phyloP scores from a whole-genome alignment of 495 filamentous ascomycete genomes.

The Hypoxylon trugodes region DNA sequence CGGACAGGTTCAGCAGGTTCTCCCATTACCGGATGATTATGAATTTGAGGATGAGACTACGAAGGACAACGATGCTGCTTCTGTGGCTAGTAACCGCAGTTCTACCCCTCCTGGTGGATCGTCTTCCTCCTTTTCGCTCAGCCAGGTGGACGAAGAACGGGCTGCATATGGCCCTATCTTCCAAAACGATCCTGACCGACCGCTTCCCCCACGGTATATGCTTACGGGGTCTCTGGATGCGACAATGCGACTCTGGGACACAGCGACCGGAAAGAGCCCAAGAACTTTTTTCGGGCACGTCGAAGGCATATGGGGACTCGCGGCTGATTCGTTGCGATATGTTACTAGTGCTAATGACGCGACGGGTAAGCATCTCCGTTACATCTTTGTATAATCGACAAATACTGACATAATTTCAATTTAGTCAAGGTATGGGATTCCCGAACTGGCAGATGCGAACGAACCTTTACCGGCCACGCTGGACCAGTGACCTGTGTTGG shows the following conservation, averaged over 20 bases:
- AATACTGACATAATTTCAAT: conserved; percentile 20
- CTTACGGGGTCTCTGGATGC: conserved; percentile 89
- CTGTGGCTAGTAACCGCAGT: conserved; percentile 51
- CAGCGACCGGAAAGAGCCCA: conserved; percentile 78
- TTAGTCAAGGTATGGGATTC: conserved; percentile 89
- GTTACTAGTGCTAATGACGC: conserved; percentile 91
- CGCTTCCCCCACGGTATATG: conserved; percentile 85
- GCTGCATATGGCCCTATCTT: conserved; percentile 66
- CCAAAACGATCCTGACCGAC: conserved; percentile 63
- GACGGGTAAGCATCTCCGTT: conserved; percentile 65
- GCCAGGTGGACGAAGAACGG: conserved; percentile 52
- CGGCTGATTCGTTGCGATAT: conserved; percentile 87
- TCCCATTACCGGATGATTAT: conserved; percentile 82
- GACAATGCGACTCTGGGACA: conserved; percentile 94
- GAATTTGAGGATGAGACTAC: conserved; percentile 79
- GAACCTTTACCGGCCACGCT: conserved; percentile 87
- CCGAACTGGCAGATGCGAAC: conserved; percentile 85
- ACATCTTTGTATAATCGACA: not conserved
- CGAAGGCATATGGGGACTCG: conserved; percentile 94
- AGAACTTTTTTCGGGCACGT: conserved; percentile 96
- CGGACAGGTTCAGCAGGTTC: conserved; percentile 91
- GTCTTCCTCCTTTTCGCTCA: conserved; percentile 21
- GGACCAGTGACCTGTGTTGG: conserved; percentile 93
- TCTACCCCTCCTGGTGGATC: conserved; percentile 40
- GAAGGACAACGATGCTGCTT: conserved; percentile 65